Conservation (phyloP, 345 rosid species). For the Citrus inodora region DNA sequence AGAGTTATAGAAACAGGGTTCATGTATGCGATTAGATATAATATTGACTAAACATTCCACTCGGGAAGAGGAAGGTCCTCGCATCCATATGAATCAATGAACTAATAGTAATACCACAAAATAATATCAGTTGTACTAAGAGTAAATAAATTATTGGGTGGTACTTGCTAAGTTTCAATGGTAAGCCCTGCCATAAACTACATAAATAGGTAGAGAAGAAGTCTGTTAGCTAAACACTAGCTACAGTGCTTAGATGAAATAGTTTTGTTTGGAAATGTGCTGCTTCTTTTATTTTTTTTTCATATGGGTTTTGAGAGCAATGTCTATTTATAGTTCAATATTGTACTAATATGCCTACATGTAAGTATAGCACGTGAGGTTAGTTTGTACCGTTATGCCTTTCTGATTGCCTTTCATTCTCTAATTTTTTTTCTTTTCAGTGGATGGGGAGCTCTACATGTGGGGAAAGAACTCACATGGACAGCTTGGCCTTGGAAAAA, state of each 20-base stretch:
- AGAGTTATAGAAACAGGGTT: neutral
- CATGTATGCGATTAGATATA: neutral
- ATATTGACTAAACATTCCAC: neutral
- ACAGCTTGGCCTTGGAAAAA: slow-evolving; percentile 95
- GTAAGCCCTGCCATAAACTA: neutral
- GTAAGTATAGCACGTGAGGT: neutral
- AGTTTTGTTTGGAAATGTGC: neutral
- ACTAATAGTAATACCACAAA: neutral
- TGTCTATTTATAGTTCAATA: neutral
- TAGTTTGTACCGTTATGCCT: neutral
- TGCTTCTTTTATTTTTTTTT: neutral
- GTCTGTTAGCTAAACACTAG: neutral
- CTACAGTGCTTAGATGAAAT: neutral
- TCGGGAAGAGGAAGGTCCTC: neutral
- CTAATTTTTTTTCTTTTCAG: slow-evolving; percentile 27
- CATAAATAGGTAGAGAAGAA: neutral
- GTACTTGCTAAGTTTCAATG: neutral
- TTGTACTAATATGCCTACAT: neutral
- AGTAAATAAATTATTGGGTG: no score
- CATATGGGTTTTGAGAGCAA: neutral
- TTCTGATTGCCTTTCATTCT: neutral
- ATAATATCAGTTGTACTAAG: neutral
- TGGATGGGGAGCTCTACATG: slow-evolving; percentile 80
- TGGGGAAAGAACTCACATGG: slow-evolving; percentile 96
- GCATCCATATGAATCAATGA: neutral